Percentiles rank a stretch among this genome's conserved stretches.
These are phyloP conservation scores for Mycena indigotica DNA, from an alignment of 768 basidiomycete genomes.

Conservation along the genomic window DNA sequence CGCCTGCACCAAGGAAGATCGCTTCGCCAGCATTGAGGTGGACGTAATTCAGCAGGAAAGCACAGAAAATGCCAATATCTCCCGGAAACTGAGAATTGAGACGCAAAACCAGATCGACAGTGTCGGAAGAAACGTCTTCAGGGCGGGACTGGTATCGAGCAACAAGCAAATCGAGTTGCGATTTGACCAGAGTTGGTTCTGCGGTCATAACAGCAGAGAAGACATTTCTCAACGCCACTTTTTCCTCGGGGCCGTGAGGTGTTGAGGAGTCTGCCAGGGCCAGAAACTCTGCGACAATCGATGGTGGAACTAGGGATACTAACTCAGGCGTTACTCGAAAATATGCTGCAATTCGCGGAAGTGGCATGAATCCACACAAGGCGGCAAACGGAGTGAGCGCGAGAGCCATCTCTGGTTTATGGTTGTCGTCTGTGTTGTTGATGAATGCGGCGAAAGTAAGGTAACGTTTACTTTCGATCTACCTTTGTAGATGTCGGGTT, in stretches of 20 bases:
- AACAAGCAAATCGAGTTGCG: conserved; percentile 60
- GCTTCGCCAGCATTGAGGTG: conserved; percentile 81
- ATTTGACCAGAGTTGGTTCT: conserved; percentile 50
- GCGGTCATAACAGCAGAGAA: conserved; percentile 88
- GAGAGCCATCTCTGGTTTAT: conserved; percentile 99
- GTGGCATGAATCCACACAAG: conserved; percentile 91
- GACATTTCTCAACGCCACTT: conserved; percentile 67
- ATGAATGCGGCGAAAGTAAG: neutral
- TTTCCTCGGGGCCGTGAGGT: conserved; percentile 50
- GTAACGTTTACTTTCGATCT: conserved; percentile 27
- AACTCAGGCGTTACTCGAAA: conserved; percentile 78
- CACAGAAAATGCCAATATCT: conserved; percentile 93
- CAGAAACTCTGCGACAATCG: conserved; percentile 56
- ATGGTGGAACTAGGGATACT: conserved; percentile 62
- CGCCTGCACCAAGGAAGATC: conserved; percentile 93
- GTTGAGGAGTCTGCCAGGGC: conserved; percentile 44
- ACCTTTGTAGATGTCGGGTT: conserved; percentile 93
- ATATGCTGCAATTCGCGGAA: conserved; percentile 66
- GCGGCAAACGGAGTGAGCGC: conserved; percentile 90
- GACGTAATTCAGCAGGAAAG: conserved; percentile 87
- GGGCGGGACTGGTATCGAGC: conserved; percentile 56
- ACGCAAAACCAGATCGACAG: conserved; percentile 63
- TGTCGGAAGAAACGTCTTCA: conserved; percentile 44
- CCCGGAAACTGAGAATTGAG: conserved; percentile 80
- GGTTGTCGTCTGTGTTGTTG: conserved; percentile 73